Conservation (phyloP, 352 stramenopile species). For the Pythium utonaiense region DNA sequence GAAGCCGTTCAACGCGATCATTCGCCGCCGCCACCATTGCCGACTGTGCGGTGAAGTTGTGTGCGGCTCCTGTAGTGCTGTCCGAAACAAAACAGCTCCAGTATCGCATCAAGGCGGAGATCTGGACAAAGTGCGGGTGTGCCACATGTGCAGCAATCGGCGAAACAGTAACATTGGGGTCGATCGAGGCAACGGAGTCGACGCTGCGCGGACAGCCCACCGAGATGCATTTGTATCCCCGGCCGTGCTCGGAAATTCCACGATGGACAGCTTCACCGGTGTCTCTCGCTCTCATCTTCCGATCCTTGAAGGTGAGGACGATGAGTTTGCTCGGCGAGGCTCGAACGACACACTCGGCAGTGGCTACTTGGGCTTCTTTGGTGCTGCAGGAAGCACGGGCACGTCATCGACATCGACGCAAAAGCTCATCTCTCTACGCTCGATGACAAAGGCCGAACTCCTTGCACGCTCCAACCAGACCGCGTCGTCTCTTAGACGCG, state of each 20-base stretch:
- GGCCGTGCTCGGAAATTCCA: not conserved
- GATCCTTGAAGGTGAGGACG: not conserved
- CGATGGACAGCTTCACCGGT: not conserved
- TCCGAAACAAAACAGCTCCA: conserved; percentile 36
- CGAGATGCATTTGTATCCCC: not conserved
- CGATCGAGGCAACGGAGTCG: not conserved
- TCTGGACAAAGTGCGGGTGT: conserved; percentile 58
- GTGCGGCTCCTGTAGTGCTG: conserved; percentile 46
- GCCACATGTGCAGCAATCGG: conserved; percentile 62
- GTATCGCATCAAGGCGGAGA: conserved; percentile 25
- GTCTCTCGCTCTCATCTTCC: not conserved
- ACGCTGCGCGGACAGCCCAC: not conserved
- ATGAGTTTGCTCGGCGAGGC: not conserved
- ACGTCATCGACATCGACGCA: conserved; percentile 18
- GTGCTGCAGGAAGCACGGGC: not conserved
- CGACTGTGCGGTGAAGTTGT: conserved; percentile 64
- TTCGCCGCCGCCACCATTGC: conserved; percentile 58
- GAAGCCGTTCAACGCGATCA: conserved; percentile 59
- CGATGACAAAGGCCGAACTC: conserved; percentile 24
- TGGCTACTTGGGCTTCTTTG: conserved; percentile 27
- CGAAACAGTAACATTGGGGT: conserved; percentile 18
- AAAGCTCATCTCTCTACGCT: conserved; percentile 66
- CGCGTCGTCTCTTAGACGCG: not conserved
- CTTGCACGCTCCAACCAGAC: conserved; percentile 3
- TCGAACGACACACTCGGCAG: conserved; percentile 15